Evolutionary conservation across 2,329 filamentous ascomycete species (phyloP), one percentile per base, ranked within the genome.

Genomic region (Cadophora gregata): DNA sequence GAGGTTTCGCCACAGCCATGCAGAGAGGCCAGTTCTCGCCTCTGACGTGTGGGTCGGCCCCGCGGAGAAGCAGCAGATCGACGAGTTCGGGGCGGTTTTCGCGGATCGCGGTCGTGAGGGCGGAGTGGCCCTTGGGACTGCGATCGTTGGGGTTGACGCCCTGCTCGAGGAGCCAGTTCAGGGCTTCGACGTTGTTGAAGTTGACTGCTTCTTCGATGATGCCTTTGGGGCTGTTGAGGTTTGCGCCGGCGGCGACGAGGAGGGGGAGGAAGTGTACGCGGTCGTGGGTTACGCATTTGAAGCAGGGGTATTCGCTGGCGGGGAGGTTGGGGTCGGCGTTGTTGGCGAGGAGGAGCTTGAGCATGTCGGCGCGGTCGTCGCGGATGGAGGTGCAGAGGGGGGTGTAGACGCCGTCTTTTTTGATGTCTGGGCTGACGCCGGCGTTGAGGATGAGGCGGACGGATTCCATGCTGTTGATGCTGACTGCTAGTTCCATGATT

Each of bases 1-100:
- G 75, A 0, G 90, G 88, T 42, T 86, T 84, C 67, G 81, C 82
- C 59, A 91, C 88, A 0, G 89, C 88, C 85, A 92, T 88, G 76
- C 85, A 88, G 12, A 91, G 81, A 0, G 90, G 90, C 89, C 89
- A 92, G 74, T 91, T 88, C 72, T 90, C 82, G 38, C 89, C 89
- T 16, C 88, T 83, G 21, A 89, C 78, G 63, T 85, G 85, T 4
- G 88, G 86, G 67, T 90, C 86, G 0, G 87, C 88, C 12, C 88
- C 88, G 31, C 85, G 81, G 3, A 79, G 76, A 7, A 90, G 80
- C 1, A 90, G 81, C 12, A 84, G 75, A 47, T 89, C 85, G 25
- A 91, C 83, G 71, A 90, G 80, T 6, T 90, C 87, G 27, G 81
- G 74, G 2, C 84, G 83, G 73, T 87, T 82, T 62, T 89, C 86